Evolutionary conservation across 1,284 basidiomycete genomes (phyloP), one percentile per base, ranked within the genome.

Genomic region (Fistulinella cinereoalba): DNA sequence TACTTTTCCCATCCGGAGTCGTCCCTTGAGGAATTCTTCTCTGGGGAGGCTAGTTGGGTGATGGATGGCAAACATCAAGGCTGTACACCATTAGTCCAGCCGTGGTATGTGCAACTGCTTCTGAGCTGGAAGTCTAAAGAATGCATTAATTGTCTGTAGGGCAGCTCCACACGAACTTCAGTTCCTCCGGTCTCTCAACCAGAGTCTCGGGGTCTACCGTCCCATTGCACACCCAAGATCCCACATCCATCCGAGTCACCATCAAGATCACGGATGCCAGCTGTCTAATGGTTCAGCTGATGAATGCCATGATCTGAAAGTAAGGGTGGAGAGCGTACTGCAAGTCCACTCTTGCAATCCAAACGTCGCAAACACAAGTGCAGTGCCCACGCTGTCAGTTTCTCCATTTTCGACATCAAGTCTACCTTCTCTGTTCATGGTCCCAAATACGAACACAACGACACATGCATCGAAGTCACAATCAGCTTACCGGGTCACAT

Each of bases 21-120:
- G 36, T 53, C 52, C n/a, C 43, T 54, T 18, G 37, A 51, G 2
- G 39, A 55, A 41, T 54, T 54, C 40, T 57, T 56, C 37, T 25
- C 34, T 11, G 43, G 37, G 18, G 46, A 56, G 24, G 41, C 31
- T 7, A 46, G 7, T 6, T 11, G 37, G 16, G 4, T 39, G 6
- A 16, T 21, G 18, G 24, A 32, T 6, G 22, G 27, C 13, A 32
- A 22, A 28, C 3, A 9, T 37, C 41, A 12, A 3, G 4, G 11
- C 29, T n/a, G 5, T 19, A 18, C 31, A 18, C 22, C 15, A 1
- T 29, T 24, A 9, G 13, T 23, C 33, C 29, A 27, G 24, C 21
- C 34, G 10, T 13, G 51, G 41, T 55, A 42, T 13, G 52, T 55
- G 12, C n/a, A 40, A 22, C 15, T 34, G 10, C 8, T 18, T 31